Percentiles rank a stretch among this genome's conserved stretches.
These are phyloP conservation scores for Malania oleifera DNA, from an alignment of 164 flowering plant genomes.

Conservation along the genomic window DNA sequence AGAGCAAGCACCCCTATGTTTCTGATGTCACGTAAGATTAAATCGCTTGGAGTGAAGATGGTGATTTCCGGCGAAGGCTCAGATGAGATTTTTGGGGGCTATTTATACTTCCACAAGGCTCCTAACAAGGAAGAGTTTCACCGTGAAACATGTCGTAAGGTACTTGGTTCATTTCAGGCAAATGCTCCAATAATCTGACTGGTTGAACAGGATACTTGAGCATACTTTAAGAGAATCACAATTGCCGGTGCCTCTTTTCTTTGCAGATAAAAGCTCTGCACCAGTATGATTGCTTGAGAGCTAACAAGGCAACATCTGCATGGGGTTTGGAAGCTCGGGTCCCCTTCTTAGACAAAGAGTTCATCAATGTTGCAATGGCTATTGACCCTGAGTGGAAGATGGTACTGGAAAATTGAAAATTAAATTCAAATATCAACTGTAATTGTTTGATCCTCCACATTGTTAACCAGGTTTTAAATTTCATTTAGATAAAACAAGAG, in stretches of 20 bases:
- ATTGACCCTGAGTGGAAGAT: constrained; percentile 93
- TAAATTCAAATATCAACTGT: not conserved
- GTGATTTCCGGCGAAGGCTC: constrained; percentile 95
- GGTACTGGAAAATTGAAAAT: constrained; percentile 32
- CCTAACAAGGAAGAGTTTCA: constrained; percentile 96
- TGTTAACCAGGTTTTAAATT: too few species aligned
- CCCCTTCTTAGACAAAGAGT: constrained; percentile 90
- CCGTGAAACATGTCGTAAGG: constrained; percentile 86
- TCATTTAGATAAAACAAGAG: constrained; percentile 61
- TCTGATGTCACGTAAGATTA: constrained; percentile 91
- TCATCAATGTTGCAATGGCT: constrained; percentile 78
- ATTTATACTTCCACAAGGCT: constrained; percentile 94
- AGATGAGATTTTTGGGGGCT: constrained; percentile 95
- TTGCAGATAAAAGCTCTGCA: constrained; percentile 86
- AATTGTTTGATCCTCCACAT: too few species aligned
- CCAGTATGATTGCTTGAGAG: constrained; percentile 89
- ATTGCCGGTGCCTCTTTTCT: too few species aligned
- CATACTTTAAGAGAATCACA: too few species aligned
- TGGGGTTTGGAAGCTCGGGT: constrained; percentile 99
- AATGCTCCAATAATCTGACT: not conserved
- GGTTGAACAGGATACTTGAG: not conserved
- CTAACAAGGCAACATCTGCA: constrained; percentile 89
- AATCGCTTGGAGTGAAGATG: constrained; percentile 95
- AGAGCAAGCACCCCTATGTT: constrained; percentile 99
- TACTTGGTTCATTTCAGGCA: constrained; percentile 10